phyloP scores from a whole-genome alignment of 345 rosid genomes.

The Cardiospermum halicacabum region DNA sequence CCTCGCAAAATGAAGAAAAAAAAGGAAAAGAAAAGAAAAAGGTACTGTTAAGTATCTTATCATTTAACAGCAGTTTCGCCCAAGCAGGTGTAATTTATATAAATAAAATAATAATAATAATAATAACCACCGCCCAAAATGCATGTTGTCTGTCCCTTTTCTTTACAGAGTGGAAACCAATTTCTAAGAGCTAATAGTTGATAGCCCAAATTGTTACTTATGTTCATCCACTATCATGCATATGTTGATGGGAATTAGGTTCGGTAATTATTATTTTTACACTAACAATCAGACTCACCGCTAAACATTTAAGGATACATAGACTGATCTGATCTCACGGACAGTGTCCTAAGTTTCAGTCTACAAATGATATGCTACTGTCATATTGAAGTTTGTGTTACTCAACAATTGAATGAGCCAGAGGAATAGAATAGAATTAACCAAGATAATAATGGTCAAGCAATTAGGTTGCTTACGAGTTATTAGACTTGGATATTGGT shows the following conservation, averaged over 20 bases:
- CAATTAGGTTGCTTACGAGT: background rate
- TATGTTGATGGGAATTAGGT: background rate
- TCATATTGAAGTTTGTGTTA: background rate
- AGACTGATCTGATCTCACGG: background rate
- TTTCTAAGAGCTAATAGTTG: background rate
- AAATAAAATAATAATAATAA: background rate
- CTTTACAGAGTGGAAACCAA: constrained; percentile 10
- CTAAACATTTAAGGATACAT: background rate
- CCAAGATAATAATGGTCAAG: background rate
- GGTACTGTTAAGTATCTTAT: background rate
- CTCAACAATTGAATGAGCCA: background rate
- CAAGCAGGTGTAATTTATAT: background rate
- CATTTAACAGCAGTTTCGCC: background rate
- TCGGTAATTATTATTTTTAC: background rate
- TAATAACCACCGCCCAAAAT: too few relatives aligned
- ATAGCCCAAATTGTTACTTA: background rate
- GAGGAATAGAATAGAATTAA: background rate
- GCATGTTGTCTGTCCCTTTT: background rate
- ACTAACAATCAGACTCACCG: background rate
- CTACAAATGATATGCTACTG: constrained; percentile 1
- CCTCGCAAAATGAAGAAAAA: constrained; percentile 8
- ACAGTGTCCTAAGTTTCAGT: background rate
- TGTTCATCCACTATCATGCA: background rate
- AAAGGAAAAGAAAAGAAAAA: background rate
- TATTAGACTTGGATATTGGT: background rate